phyloP scores from a whole-genome alignment of 2,329 filamentous ascomycete genomes.

The Elsinoe perseae region DNA sequence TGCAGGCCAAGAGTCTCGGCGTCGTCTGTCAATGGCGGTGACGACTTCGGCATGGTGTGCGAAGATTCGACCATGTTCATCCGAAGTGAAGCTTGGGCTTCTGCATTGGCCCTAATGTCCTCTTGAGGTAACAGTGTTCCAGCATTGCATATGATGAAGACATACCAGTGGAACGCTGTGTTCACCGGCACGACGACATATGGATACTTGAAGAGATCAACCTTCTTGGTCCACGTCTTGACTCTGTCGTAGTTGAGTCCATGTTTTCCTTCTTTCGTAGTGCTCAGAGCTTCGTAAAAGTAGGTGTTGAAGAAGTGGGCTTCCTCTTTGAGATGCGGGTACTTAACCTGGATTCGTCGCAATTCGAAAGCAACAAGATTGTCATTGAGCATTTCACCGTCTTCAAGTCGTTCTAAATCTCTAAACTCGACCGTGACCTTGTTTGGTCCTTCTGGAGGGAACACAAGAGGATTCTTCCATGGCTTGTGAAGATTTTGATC shows the following conservation, averaged over 20 bases:
- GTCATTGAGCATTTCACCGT: constrained; percentile 84
- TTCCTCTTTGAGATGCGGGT: constrained; percentile 39
- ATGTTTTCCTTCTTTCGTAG: constrained; percentile 43
- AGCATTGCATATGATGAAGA: constrained; percentile 90
- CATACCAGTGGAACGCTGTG: constrained; percentile 78
- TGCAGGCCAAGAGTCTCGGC: constrained; percentile 10
- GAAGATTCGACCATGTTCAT: not conserved
- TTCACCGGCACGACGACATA: constrained; percentile 92
- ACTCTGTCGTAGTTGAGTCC: constrained; percentile 78
- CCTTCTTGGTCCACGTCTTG: constrained; percentile 75
- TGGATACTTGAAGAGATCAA: constrained; percentile 77
- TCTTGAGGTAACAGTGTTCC: constrained; percentile 44
- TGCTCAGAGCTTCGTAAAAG: constrained; percentile 74
- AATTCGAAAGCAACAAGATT: constrained; percentile 86
- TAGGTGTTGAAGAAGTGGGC: constrained; percentile 90
- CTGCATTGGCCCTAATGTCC: constrained; percentile 16
- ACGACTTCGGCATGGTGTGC: not conserved
- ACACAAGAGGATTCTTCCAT: constrained; percentile 48
- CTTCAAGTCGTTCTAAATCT: constrained; percentile 72
- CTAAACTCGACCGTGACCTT: constrained; percentile 59
- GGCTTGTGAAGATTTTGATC: constrained; percentile 8
- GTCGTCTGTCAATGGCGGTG: not conserved
- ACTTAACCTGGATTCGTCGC: constrained; percentile 37
- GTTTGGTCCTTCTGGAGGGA: constrained; percentile 50
- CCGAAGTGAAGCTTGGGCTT: not conserved